Base-by-base conservation (phyloP, 129 eudicot species). In the Apium graveolens region DNA sequence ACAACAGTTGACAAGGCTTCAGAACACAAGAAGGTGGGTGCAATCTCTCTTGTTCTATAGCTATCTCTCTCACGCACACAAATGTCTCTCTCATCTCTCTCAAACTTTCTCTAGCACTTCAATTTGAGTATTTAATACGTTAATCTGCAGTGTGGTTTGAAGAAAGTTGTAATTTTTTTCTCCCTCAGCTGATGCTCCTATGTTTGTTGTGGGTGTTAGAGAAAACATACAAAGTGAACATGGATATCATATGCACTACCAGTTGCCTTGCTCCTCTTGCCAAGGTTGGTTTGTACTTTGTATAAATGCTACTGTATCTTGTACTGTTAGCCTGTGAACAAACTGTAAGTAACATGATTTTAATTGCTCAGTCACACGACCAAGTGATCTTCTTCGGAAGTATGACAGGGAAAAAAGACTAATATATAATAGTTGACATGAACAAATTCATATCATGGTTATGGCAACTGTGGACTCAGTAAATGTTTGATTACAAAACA, bases 181-280 rank as follows among this genome's bases (percentile, higher is more conserved):
- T 80, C 97, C 99, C 55, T 95, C 99, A 51, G 95, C 96, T 41
- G 97, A 95, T 87, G 99, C 97, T 9, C 97, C 99, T 62, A 95
- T 91, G 99, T 95, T 95, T 84, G 99, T 95, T 63, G 96, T 95
- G 60, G 99, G 99, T 43, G 97, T 95, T 69, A 95, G 97, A 95
- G 89, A 84, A 76, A 60, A 86, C 96, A 39, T 95, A 95, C 86
- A 95, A n/a, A 63, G 88, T 96, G 62, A 87, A 79, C 90, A 95
- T 95, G 99, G 99, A 95, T 79, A 83, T 95, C 37, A 97, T 95
- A 77, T 95, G 97, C 78, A 95, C 99, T 32, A 95, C 97, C 70
- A 95, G 92, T 71, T 95, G 99, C 83, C 96, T 95, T 79, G 99
- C 99, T 83, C 97, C 99, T 51, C 86, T 95, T 79, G 99, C 99